A percentile compares a stretch with the other conserved stretches of the same genome.
These are phyloP conservation scores for Torrubiellomyces zombiae DNA, from an alignment of 2,329 filamentous ascomycete genomes.

Conservation along the genomic window DNA sequence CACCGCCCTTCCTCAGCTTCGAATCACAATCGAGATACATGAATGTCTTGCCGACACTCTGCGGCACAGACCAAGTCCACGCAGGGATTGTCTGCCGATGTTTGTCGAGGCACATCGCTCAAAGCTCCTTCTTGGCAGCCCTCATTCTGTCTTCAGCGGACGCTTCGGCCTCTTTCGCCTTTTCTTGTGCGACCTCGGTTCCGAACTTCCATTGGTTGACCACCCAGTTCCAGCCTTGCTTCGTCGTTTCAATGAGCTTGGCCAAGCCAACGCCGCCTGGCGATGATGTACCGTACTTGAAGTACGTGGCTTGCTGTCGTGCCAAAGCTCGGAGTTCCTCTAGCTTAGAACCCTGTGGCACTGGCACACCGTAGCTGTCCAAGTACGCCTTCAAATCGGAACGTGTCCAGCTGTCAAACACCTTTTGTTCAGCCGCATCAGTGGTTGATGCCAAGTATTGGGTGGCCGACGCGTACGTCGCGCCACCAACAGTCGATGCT, in stretches of 20 bases:
- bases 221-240: constrained; percentile 34
- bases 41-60: no score
- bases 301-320: constrained; percentile 58
- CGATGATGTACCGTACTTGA: constrained; percentile 55
- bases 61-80: no score
- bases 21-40: no score
- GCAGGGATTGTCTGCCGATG: no score
- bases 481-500: constrained; percentile 40
- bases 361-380: constrained; percentile 56
- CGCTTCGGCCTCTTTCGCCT: constrained; percentile 20
- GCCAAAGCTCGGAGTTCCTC: constrained; percentile 57
- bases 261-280: constrained; percentile 50
- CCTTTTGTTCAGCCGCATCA: constrained; percentile 42
- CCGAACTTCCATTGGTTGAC: constrained; percentile 30
- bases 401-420: constrained; percentile 59
- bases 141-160: constrained; percentile 13
- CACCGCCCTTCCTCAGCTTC: no score
- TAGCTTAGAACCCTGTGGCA: constrained; percentile 49
- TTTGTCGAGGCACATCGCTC: no score
- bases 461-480: constrained; percentile 49
- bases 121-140: constrained; percentile 32
- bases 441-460: constrained; percentile 53
- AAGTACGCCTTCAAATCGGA: constrained; percentile 64
- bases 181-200: constrained; percentile 29
- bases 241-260: constrained; percentile 36